Base-by-base conservation (phyloP, 2,329 filamentous ascomycete genomes). In the Curvularia eragrostidis region DNA sequence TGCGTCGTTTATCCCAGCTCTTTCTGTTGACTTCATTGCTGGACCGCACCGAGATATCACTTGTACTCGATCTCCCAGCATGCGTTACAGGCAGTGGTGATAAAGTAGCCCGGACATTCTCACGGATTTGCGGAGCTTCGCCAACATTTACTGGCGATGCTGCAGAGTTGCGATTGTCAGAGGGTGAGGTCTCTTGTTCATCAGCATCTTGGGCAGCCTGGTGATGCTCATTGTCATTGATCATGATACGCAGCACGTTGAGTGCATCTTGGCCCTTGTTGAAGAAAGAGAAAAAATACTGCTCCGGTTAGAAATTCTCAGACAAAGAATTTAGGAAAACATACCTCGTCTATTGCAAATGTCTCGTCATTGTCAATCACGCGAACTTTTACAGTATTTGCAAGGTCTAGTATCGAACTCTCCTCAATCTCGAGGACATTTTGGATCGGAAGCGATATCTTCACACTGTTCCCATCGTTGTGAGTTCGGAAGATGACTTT, bases 241-340 rank as follows among this genome's bases (percentile, higher is more conserved):
- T 84, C 52, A 96, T 80, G 41, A 87, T 85, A 61, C 87, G 90
- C 50, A 99, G 81, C 2, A 95, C 85, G 48, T 89, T 87, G 62
- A 96, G 86, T 13, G 92, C 94, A 68, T 97, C 91, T 68, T 90
- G 88, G 6, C 93, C 93, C 62, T 89, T 89, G 65, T 87, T 90
- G 75, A 97, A 97, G 78, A 98, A 98, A 0, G 93, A 95, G 76
- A 99, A 98, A 75, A 96, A 98, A 75, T 98, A 97, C 87, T 93
- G 58, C 10, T 10, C 2, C 1, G 10, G 36, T 69, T 51, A 72
- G 64, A 38, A 23, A 4, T 7, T 12, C 1, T n/a, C 19, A 5
- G 21, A 13, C 24, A 6, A n/a, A 52, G 15, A 13, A 13, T 2
- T 19, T 15, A 30, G 23, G 26, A 23, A 13, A 13, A 43, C 50